A percentile compares a stretch with the other conserved stretches of the same genome.
Conservation (phyloP, 345 rosid genomes). For the Brassica incana region DNA sequence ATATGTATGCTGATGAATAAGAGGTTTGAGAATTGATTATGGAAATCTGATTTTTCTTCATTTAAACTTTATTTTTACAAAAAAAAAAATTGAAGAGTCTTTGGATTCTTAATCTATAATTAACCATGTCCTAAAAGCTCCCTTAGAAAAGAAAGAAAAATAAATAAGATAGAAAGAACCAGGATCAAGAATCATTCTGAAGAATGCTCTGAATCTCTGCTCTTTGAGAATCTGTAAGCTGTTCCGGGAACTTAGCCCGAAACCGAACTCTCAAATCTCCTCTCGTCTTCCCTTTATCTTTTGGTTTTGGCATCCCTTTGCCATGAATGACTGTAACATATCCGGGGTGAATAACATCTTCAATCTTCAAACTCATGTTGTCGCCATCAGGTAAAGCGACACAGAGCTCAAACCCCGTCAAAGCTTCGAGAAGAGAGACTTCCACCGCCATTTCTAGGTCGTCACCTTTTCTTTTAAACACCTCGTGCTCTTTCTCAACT, state of each 20-base stretch:
- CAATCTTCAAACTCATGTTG: constrained; percentile 38
- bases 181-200: constrained; percentile 43
- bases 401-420: constrained; percentile 55
- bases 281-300: constrained; percentile 52
- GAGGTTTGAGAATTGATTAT: neutral
- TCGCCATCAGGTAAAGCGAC: constrained; percentile 63
- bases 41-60: neutral
- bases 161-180: neutral
- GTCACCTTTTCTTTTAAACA: constrained; percentile 66
- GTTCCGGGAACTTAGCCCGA: constrained; percentile 49
- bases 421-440: constrained; percentile 63
- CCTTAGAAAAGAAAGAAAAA: neutral
- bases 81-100: neutral
- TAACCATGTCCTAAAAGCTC: neutral
- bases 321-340: constrained; percentile 47
- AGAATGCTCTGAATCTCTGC: constrained; percentile 46
- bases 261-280: constrained; percentile 59
- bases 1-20: constrained; percentile 13
- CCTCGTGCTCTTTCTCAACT: constrained; percentile 55
- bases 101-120: neutral
- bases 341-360: constrained; percentile 63
- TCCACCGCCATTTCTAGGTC: constrained; percentile 56
- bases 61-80: neutral
- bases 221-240: constrained; percentile 55
- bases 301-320: constrained; percentile 68